Evolutionary conservation across 768 basidiomycete genomes (phyloP), one percentile per base, ranked within the genome.

Genomic region (Suillus placidus): DNA sequence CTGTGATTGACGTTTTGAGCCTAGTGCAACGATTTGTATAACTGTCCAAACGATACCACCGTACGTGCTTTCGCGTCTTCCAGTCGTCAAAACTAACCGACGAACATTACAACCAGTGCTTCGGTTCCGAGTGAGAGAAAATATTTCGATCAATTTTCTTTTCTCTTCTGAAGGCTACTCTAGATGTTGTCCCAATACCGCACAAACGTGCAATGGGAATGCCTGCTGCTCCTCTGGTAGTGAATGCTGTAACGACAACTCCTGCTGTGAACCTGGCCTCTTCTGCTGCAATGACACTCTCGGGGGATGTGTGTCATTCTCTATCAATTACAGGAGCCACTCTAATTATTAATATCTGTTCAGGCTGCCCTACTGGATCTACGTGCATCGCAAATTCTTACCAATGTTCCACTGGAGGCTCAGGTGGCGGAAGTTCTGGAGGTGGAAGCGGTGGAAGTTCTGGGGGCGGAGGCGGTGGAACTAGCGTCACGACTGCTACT

Each of bases 281-380:
- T 51, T 61, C 30, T 75, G 74, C 23, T 74, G 73, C 35, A 68
- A 64, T 40, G 74, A 74, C 40, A 51, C 51, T 10, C 40, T 51
- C 35, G 74, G 74, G 37, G 69, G 65, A 62, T 74, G 74, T 75
- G 54, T 32, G 73, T 70, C 13, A 8, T 47, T 32, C 13, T 35
- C 55, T 37, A 9, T 30, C 1, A 6, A 32, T 14, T 10, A 5
- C 12, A 34, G 13, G 16, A 26, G 2, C 16, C 2, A 23, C 16
- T 37, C 34, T 58, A 60, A n/a, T n/a, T n/a, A n/a, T n/a, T n/a
- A n/a, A 26, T 10, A 10, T 40, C 23, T 12, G 32, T 35, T 1
- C 37, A 74, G 73, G 73, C 56, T 75, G 74, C 49, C 58, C 69
- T 12, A 26, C 4, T n/a, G 54, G 54, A n/a, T 13, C 54, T n/a